phyloP scores from a whole-genome alignment of 192 early-diverging fungal species.

The Coemansia sp. region DNA sequence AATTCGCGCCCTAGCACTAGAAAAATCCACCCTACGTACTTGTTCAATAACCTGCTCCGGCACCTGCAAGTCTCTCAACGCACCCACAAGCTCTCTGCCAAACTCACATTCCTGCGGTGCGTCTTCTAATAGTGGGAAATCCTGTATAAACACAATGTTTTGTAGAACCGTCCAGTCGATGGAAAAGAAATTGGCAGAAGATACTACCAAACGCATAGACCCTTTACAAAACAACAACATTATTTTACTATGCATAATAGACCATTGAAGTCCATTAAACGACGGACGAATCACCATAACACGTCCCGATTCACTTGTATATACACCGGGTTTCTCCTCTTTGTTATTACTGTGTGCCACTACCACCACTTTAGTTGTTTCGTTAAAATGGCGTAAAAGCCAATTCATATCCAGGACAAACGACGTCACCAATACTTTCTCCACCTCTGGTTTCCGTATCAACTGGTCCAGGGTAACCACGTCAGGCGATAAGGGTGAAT shows the following conservation, averaged over 20 bases:
- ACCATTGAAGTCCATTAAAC: constrained; percentile 43
- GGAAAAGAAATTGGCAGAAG: constrained; percentile 61
- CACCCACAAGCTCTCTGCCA: constrained; percentile 45
- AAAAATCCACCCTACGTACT: constrained; percentile 51
- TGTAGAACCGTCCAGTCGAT: constrained; percentile 61
- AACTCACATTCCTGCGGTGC: constrained; percentile 23
- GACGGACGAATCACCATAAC: constrained; percentile 54
- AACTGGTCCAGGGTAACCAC: constrained; percentile 11
- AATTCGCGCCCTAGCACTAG: constrained; percentile 56
- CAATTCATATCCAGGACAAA: constrained; percentile 57
- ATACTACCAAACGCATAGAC: constrained; percentile 60
- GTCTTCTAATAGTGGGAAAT: constrained; percentile 49
- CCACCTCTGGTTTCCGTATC: constrained; percentile 20
- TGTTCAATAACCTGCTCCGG: constrained; percentile 52
- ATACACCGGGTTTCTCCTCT: constrained; percentile 15
- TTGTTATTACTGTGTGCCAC: constrained; percentile 25
- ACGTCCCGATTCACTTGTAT: constrained; percentile 26
- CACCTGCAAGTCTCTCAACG: constrained; percentile 54
- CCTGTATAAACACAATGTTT: constrained; percentile 69
- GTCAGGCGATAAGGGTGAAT: constrained; percentile 4
- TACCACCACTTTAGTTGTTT: constrained; percentile 32
- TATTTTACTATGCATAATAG: constrained; percentile 63
- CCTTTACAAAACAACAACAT: constrained; percentile 64
- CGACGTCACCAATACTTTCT: constrained; percentile 60
- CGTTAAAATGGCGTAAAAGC: constrained; percentile 47